A percentile compares a stretch with the other conserved stretches of the same genome.
These are phyloP conservation scores for Sphaerulina musiva DNA, from an alignment of 2,329 filamentous ascomycete species.

Conservation along the genomic window DNA sequence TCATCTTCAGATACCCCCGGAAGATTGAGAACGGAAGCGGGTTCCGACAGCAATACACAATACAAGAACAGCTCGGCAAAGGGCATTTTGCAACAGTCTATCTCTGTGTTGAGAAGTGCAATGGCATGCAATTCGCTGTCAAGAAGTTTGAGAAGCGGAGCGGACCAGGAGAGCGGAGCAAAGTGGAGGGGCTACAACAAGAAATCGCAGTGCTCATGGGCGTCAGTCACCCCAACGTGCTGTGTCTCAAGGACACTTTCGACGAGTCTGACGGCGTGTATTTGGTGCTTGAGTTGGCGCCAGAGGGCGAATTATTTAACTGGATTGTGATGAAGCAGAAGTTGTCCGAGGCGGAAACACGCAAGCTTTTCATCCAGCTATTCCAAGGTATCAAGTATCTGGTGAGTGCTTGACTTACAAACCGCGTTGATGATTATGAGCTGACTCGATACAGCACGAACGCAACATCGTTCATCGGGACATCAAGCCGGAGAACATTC, in stretches of 20 bases:
- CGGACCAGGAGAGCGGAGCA: constrained; percentile 74
- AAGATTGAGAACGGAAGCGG: constrained; percentile 60
- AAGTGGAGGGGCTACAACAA: constrained; percentile 80
- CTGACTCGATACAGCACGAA: constrained; percentile 64
- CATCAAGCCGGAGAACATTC: constrained; percentile 95
- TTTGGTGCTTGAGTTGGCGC: constrained; percentile 79
- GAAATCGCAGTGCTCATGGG: constrained; percentile 96
- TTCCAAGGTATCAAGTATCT: constrained; percentile 94
- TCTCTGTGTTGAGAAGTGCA: constrained; percentile 77
- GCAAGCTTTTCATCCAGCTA: constrained; percentile 82
- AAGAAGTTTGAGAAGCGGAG: constrained; percentile 88
- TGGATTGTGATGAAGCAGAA: constrained; percentile 87
- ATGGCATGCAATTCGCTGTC: constrained; percentile 77
- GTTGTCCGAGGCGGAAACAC: constrained; percentile 72
- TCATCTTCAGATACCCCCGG: constrained; percentile 84
- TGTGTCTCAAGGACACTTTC: constrained; percentile 92
- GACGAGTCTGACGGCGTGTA: constrained; percentile 88
- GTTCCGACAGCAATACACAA: constrained; percentile 79
- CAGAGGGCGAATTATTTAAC: constrained; percentile 94
- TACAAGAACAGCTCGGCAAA: constrained; percentile 81
- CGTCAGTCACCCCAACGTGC: constrained; percentile 87
- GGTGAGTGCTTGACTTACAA: constrained; percentile 49
- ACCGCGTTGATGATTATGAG: constrained; percentile 17
- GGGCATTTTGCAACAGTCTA: constrained; percentile 95
- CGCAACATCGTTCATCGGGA: constrained; percentile 95